A percentile compares a stretch with the other conserved stretches of the same genome.
Evolutionary conservation across 768 basidiomycete species (phyloP).

Genomic region (Leccinellum luteum): DNA sequence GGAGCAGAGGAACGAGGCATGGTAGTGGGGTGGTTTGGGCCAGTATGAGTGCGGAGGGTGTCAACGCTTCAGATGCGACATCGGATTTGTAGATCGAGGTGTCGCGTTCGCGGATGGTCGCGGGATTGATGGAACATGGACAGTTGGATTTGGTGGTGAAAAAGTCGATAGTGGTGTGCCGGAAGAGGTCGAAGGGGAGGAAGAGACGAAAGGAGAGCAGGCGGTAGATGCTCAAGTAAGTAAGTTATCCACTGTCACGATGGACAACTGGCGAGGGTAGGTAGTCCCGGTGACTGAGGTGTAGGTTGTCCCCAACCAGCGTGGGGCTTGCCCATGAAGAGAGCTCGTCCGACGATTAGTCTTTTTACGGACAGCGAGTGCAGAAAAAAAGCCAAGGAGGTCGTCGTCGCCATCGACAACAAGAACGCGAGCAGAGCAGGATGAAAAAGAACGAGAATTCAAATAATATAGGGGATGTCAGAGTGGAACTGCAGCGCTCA

Average conservation of each 20-base stretch:
- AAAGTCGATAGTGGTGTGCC: neutral
- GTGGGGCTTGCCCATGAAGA: neutral
- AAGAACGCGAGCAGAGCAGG: too few species aligned
- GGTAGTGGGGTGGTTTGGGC: slow-evolving; percentile 29
- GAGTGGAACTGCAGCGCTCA: too few species aligned
- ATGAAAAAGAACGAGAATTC: neutral
- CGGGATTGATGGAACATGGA: neutral
- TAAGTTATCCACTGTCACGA: too few species aligned
- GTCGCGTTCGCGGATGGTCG: slow-evolving; percentile 1
- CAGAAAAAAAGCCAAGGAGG: neutral
- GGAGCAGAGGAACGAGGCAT: slow-evolving; percentile 26
- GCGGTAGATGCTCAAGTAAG: too few species aligned
- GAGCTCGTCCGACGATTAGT: slow-evolving; percentile 11
- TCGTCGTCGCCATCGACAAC: too few species aligned
- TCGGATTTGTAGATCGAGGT: slow-evolving; percentile 9
- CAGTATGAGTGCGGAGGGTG: slow-evolving; percentile 9
- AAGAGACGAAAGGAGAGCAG: neutral
- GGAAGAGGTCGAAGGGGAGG: neutral
- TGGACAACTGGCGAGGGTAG: slow-evolving; percentile 4
- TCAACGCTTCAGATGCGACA: slow-evolving; percentile 8
- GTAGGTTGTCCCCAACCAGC: slow-evolving; percentile 10
- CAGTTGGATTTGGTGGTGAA: neutral
- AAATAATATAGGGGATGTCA: too few species aligned
- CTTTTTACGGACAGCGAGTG: neutral
- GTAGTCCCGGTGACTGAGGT: slow-evolving; percentile 19